phyloP scores from a whole-genome alignment of 2,329 filamentous ascomycete genomes.

The Venturia oleaginea region DNA sequence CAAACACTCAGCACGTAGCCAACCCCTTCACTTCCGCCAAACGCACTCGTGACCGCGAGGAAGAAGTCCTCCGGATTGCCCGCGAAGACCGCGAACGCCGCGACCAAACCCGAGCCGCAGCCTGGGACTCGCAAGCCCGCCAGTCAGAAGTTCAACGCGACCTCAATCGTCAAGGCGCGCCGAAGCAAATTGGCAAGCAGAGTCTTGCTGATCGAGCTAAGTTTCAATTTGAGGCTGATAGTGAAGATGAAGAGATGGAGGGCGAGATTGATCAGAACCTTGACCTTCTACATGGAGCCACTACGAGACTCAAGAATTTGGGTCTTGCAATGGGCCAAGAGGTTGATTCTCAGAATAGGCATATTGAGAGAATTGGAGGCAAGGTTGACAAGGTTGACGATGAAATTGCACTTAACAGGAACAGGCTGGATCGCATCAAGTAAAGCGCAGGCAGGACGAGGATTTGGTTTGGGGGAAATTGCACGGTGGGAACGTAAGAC shows the following conservation, averaged over 20 bases:
- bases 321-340: conserved; percentile 67
- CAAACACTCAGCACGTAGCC: conserved; percentile 21
- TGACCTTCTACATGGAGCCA: conserved; percentile 36
- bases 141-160: conserved; percentile 55
- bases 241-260: conserved; percentile 16
- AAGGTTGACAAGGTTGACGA: conserved; percentile 73
- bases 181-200: conserved; percentile 38
- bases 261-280: conserved; percentile 19
- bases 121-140: conserved; percentile 46
- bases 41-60: conserved; percentile 55
- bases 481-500: neutral
- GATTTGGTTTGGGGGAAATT: neutral
- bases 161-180: conserved; percentile 33
- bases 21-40: conserved; percentile 35
- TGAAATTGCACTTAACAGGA: conserved; percentile 68
- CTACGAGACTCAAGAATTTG: conserved; percentile 62
- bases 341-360: conserved; percentile 66
- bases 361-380: conserved; percentile 65
- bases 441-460: conserved; percentile 19
- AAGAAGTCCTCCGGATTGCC: conserved; percentile 59
- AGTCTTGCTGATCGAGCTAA: conserved; percentile 57
- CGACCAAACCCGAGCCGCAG: conserved; percentile 47
- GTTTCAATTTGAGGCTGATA: conserved; percentile 61
- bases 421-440: conserved; percentile 56
- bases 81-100: conserved; percentile 46